phyloP scores from a whole-genome alignment of 768 basidiomycete genomes.

The Russula abietina region DNA sequence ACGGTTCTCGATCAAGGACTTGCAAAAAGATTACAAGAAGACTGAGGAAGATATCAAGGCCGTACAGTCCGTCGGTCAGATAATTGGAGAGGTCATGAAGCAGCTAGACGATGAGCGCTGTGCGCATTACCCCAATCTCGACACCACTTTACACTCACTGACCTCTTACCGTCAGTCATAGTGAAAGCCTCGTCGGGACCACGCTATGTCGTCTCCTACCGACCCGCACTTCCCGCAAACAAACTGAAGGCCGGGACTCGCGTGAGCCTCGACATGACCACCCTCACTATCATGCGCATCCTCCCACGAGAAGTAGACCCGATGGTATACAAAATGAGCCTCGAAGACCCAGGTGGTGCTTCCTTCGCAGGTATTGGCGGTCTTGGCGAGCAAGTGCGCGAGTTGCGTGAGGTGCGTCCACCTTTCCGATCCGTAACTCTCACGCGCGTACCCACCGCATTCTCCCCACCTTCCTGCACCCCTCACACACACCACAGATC shows the following conservation, averaged over 20 bases:
- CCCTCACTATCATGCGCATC: conserved; percentile 97
- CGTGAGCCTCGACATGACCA: conserved; percentile 99
- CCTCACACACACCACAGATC: conserved; percentile 46
- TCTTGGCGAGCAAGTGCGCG: conserved; percentile 90
- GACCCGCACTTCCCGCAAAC: conserved; percentile 82
- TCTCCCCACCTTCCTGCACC: no score
- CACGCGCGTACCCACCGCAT: not conserved
- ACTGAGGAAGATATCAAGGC: conserved; percentile 99
- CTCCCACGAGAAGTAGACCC: conserved; percentile 97
- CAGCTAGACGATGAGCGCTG: conserved; percentile 97
- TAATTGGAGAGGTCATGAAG: conserved; percentile 98
- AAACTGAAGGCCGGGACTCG: conserved; percentile 93
- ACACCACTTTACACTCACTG: not conserved
- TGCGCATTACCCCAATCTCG: conserved; percentile 38
- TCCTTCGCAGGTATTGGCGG: conserved; percentile 97
- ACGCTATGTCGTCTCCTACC: conserved; percentile 96
- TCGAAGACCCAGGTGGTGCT: conserved; percentile 94
- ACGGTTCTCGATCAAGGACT: conserved; percentile 81
- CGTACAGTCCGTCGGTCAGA: conserved; percentile 96
- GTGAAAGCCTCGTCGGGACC: conserved; percentile 98
- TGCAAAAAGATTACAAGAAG: conserved; percentile 87
- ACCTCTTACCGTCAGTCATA: conserved; percentile 55
- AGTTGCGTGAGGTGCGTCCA: conserved; percentile 77
- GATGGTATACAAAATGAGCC: conserved; percentile 97
- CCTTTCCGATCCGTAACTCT: not conserved